These are phyloP conservation scores for Lentinus tigrinus DNA, from an alignment of 768 basidiomycete species.

Conservation along the genomic window DNA sequence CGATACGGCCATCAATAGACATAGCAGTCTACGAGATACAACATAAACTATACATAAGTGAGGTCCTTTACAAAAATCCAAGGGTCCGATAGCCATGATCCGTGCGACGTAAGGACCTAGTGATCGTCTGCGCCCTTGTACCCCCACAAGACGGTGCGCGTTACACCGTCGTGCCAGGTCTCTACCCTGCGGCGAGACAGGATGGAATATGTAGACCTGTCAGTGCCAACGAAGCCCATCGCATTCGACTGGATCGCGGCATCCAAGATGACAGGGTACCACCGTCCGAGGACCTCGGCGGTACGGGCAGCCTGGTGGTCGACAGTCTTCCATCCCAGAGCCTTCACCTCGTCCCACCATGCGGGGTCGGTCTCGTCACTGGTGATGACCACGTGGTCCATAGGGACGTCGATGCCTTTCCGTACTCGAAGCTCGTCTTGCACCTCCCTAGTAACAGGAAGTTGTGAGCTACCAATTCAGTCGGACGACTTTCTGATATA, in stretches of 20 bases:
- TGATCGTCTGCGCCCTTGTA: constrained; percentile 56
- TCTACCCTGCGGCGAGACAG: constrained; percentile 64
- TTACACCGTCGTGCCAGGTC: constrained; percentile 61
- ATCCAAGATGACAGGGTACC: constrained; percentile 69
- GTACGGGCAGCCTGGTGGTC: constrained; percentile 35
- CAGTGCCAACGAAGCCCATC: constrained; percentile 70
- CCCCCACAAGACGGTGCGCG: constrained; percentile 59
- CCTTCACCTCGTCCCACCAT: constrained; percentile 38
- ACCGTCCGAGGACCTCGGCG: constrained; percentile 33
- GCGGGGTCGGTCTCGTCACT: constrained; percentile 40
- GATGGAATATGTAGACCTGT: constrained; percentile 68
- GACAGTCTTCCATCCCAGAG: constrained; percentile 36
- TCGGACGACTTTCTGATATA: not conserved
- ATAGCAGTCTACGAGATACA: not conserved
- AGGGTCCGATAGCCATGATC: not conserved
- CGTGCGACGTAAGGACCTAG: not conserved
- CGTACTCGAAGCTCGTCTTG: constrained; percentile 33
- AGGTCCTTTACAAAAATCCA: constrained; percentile 1
- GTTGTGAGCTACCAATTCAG: not conserved
- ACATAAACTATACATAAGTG: not conserved
- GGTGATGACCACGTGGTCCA: constrained; percentile 39
- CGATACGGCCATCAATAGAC: too few species aligned
- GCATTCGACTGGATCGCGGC: constrained; percentile 69
- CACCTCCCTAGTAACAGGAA: constrained; percentile 29
- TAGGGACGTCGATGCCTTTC: constrained; percentile 30